These are phyloP conservation scores for Oxytropis ochrocephala DNA, from an alignment of 306 rosid species.

Conservation along the genomic window DNA sequence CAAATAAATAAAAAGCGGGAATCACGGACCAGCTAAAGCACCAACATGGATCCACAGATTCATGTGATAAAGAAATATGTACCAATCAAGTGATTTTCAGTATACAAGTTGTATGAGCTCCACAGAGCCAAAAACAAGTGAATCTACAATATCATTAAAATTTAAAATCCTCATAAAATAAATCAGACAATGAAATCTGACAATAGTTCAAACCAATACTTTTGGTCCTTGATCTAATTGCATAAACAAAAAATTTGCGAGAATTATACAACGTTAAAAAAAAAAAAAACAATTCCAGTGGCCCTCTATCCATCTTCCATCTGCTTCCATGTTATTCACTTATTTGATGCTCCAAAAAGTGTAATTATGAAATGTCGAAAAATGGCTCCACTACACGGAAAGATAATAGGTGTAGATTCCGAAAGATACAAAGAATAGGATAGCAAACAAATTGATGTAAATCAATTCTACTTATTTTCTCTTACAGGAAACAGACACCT, in stretches of 20 bases:
- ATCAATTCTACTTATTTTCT: background rate
- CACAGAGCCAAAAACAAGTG: background rate
- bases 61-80: background rate
- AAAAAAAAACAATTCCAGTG: background rate
- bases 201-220: background rate
- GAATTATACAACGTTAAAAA: background rate
- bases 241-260: background rate
- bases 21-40: constrained; percentile 14
- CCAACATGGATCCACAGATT: background rate
- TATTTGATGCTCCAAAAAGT: background rate
- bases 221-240: background rate
- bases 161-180: background rate
- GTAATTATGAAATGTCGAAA: background rate
- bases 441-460: background rate
- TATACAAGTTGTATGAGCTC: background rate
- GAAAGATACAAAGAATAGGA: background rate
- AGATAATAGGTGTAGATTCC: background rate
- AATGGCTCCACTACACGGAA: background rate
- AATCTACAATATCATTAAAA: background rate
- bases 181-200: background rate
- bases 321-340: background rate
- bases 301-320: background rate
- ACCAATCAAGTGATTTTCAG: background rate
- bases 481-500: background rate
- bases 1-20: background rate